Base-by-base conservation (phyloP, 2,329 filamentous ascomycete genomes). In the Trichoderma asperellum region DNA sequence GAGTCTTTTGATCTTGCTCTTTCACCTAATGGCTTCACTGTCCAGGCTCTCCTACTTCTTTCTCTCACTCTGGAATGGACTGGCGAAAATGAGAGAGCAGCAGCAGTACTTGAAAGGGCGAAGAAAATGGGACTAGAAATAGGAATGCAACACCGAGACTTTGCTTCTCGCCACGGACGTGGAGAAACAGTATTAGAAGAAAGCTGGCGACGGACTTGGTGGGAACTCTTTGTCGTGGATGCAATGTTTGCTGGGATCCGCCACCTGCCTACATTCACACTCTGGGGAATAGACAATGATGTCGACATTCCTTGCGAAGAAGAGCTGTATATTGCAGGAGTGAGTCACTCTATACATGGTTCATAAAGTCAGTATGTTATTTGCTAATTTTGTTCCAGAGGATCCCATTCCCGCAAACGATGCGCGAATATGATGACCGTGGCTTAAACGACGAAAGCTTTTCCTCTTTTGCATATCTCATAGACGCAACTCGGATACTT, bases 181-280 rank as follows among this genome's bases (percentile, higher is more conserved):
- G 86, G 87, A 12, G 86, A 89, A 68, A 82, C 86, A 0, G 81
- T 92, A 6, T 76, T 92, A 4, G 91, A 92, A 75, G 92, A 96
- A 78, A 90, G 89, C 77, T 89, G 91, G 85, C 87, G 92, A 29
- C 85, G 93, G 68, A 96, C 92, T 1, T 96, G 92, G 92, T 96
- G 93, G 92, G 92, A 85, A 70, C 74, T 86, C 27, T 93, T 89
- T 75, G 85, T 91, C 7, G 84, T 91, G 5, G 92, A 94, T 76
- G 91, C 90, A 59, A 89, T 94, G 84, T 85, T 94, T 72, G 90
- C 91, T 2, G 91, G 91, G 2, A 88, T 95, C 73, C 90, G 89
- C 72, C 86, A 88, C 18, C 85, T 88, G 71, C 88, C 89, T 47
- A 88, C 86, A 47, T 90, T 91, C 76, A 78, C 84, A n/a, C 81